Conservation (phyloP, 306 rosid genomes). For the Glycyrrhiza uralensis region DNA sequence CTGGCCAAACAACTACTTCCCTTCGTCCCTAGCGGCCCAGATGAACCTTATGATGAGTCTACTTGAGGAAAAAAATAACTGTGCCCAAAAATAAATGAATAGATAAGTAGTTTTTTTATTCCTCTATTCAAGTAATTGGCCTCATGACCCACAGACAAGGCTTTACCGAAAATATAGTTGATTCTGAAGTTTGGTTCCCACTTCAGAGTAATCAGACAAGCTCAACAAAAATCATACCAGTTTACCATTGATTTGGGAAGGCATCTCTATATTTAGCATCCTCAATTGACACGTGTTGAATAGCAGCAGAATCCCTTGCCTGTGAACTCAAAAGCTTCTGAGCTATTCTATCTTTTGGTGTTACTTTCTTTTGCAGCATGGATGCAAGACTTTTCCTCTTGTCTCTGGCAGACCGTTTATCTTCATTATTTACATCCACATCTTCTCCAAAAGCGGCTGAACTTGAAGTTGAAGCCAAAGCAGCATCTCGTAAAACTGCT, state of each 20-base stretch:
- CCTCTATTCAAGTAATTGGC: neutral
- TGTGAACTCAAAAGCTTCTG: conserved; percentile 53
- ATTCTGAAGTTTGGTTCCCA: conserved; percentile 18
- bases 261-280: conserved; percentile 68
- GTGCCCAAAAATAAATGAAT: conserved; percentile 4
- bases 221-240: neutral
- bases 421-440: conserved; percentile 21
- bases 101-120: neutral
- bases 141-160: neutral
- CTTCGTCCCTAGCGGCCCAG: conserved; percentile 5
- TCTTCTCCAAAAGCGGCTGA: conserved; percentile 61
- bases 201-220: conserved; percentile 11
- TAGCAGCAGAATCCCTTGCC: conserved; percentile 45
- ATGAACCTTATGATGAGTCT: conserved; percentile 5
- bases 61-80: neutral
- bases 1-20: conserved; percentile 3
- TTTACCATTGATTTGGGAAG: conserved; percentile 77
- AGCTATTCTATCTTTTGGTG: conserved; percentile 69
- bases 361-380: conserved; percentile 76
- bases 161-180: conserved; percentile 12
- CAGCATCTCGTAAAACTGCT: conserved; percentile 69
- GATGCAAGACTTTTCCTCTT: conserved; percentile 68
- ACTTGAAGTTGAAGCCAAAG: conserved; percentile 71
- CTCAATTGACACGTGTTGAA: conserved; percentile 41
- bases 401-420: conserved; percentile 34